phyloP scores from a whole-genome alignment of 495 filamentous ascomycete species.

The Massariosphaeria phaeospora region DNA sequence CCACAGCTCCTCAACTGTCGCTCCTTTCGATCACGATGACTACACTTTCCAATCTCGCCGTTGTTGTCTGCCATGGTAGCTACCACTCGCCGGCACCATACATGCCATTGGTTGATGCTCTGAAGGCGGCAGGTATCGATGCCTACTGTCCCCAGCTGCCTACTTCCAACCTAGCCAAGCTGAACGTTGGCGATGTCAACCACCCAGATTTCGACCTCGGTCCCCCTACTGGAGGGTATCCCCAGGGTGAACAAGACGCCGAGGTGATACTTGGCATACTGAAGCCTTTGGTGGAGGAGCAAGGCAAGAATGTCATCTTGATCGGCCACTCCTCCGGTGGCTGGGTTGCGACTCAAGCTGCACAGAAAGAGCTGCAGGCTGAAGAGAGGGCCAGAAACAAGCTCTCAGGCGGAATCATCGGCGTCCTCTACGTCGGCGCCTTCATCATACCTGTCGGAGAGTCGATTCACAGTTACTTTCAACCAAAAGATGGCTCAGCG shows the following conservation, averaged over 20 bases:
- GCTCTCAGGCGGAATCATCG: slow-evolving; percentile 39
- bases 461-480: slow-evolving; percentile 28
- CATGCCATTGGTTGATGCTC: slow-evolving; percentile 31
- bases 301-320: slow-evolving; percentile 34
- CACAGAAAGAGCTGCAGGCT: slow-evolving; percentile 33
- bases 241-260: slow-evolving; percentile 33
- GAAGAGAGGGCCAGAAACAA: slow-evolving; percentile 27
- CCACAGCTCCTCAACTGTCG: too few relatives aligned
- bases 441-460: slow-evolving; percentile 38
- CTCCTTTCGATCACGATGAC: too few relatives aligned
- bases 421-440: slow-evolving; percentile 38
- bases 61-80: slow-evolving; percentile 30
- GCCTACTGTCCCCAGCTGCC: slow-evolving; percentile 41
- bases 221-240: slow-evolving; percentile 35
- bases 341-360: slow-evolving; percentile 39
- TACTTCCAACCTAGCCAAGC: slow-evolving; percentile 34
- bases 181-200: slow-evolving; percentile 39
- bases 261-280: slow-evolving; percentile 31
- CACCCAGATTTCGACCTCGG: slow-evolving; percentile 29
- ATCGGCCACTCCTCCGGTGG: slow-evolving; percentile 40
- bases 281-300: slow-evolving; percentile 23
- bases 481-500: not conserved
- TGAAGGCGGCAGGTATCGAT: slow-evolving; percentile 34
- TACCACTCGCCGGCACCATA: slow-evolving; percentile 42
- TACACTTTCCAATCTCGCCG: slow-evolving; percentile 3